A percentile compares a stretch with the other conserved stretches of the same genome.
Evolutionary conservation across 2,329 filamentous ascomycete species (phyloP).

Genomic region (Cercospora sesami): DNA sequence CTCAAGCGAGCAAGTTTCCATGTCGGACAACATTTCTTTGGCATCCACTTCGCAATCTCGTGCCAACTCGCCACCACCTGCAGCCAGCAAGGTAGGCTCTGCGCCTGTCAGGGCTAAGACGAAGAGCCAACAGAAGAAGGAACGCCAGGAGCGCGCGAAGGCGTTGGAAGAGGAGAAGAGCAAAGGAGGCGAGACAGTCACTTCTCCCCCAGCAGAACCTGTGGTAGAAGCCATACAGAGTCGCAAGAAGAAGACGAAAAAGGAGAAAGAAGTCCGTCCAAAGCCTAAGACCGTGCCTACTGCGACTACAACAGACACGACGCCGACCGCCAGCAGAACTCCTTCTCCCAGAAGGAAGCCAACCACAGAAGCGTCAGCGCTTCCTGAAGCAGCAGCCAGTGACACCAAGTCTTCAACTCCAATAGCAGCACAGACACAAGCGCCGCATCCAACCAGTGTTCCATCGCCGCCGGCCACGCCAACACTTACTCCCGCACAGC

Average conservation of each 20-base stretch:
- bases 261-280: constrained; percentile 45
- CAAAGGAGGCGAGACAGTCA: constrained; percentile 53
- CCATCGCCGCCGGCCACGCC: constrained; percentile 38
- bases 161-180: constrained; percentile 48
- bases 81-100: constrained; percentile 61
- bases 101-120: constrained; percentile 69
- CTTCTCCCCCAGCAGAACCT: constrained; percentile 49
- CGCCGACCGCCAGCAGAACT: constrained; percentile 35
- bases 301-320: constrained; percentile 30
- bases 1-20: constrained; percentile 69
- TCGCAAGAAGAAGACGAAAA: constrained; percentile 83
- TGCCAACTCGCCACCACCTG: constrained; percentile 68
- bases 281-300: constrained; percentile 33
- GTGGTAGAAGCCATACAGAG: constrained; percentile 70
- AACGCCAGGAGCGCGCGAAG: constrained; percentile 49
- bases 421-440: constrained; percentile 14
- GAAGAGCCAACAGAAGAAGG: constrained; percentile 77
- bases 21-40: constrained; percentile 67
- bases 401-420: constrained; percentile 27
- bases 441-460: constrained; percentile 32
- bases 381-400: constrained; percentile 13
- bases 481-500: constrained; percentile 36
- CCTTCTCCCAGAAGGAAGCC: constrained; percentile 26
- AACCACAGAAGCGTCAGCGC: constrained; percentile 12
- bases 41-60: constrained; percentile 72